Evolutionary conservation across 2,329 filamentous ascomycete genomes (phyloP), one percentile per base, ranked within the genome.

Genomic region (Fusarium cicatricum): DNA sequence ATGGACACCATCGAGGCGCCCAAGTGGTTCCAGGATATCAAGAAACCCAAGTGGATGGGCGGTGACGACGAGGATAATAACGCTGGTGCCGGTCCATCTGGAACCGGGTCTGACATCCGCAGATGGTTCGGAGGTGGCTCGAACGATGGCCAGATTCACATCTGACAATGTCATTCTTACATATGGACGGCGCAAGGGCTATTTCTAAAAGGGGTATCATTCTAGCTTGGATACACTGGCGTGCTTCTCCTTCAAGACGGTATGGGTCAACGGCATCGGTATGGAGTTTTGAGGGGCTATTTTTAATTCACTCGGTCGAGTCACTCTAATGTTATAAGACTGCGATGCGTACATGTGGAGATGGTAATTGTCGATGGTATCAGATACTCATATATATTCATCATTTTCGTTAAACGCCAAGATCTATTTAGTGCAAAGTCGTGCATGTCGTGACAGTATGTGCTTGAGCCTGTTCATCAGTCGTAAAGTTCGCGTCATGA

Each of bases 1-100:
- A 86, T 98, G 46, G 94, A 98, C 58, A 90, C 87, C 0, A 83
- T 92, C 2, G 89, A 92, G 46, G 83, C 88, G 26, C 94, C 95
- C 0, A 87, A 87, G 61, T 98, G 93, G 92, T 78, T 97, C 60
- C 84, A 87, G 65, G 89, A 83, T 9, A 85, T 93, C 74, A 91
- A 88, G 74, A 85, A 88, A 70, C 92, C 91, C 5, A 89, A 87
- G 67, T 96, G 92, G 92, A 90, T 95, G 85, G 84, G 85, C 15
- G 84, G 83, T 19, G 82, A 85, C 46, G 81, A 81, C 11, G 78
- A 76, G 14, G 72, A 65, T 14, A 68, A 68, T 3, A 69, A 70
- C 5, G 68, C 70, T 28, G 50, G 48, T 16, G 67, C 68, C 37
- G 68, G 55, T 15, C 62, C 68, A 26, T 67, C 70, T 21, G 55